phyloP scores from a whole-genome alignment of 768 basidiomycete species.

The Chlorophyllum brunneum region DNA sequence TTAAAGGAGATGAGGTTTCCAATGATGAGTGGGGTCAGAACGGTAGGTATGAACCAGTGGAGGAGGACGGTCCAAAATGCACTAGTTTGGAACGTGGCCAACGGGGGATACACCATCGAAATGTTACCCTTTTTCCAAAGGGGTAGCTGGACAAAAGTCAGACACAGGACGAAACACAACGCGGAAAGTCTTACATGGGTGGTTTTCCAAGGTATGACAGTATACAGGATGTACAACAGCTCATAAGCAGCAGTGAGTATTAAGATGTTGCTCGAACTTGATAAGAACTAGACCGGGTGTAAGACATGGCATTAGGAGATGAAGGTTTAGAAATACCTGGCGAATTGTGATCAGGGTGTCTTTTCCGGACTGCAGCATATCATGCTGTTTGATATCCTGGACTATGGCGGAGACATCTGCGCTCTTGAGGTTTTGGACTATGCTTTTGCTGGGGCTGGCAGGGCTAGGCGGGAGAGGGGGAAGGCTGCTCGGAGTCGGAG shows the following conservation, averaged over 20 bases:
- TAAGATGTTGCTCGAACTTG: constrained; percentile 63
- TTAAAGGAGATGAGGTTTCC: constrained; percentile 64
- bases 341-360: constrained; percentile 34
- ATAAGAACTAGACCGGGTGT: constrained; percentile 44
- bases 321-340: constrained; percentile 25
- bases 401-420: constrained; percentile 28
- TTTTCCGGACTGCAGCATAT: constrained; percentile 30
- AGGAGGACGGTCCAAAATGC: constrained; percentile 52
- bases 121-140: constrained; percentile 21
- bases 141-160: constrained; percentile 22
- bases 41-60: constrained; percentile 61
- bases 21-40: constrained; percentile 53
- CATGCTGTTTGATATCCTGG: constrained; percentile 29
- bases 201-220: constrained; percentile 50
- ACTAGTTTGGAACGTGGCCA: constrained; percentile 36
- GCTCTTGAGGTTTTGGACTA: constrained; percentile 31
- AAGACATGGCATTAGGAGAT: constrained; percentile 7
- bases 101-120: constrained; percentile 46
- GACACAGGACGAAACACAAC: neutral
- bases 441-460: constrained; percentile 34
- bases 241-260: constrained; percentile 51
- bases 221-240: constrained; percentile 46
- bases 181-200: constrained; percentile 32
- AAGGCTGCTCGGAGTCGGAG: constrained; percentile 33
- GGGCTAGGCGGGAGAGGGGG: constrained; percentile 38